phyloP scores from a whole-genome alignment of 2,329 filamentous ascomycete genomes.

The Daldinia eschscholtzii region DNA sequence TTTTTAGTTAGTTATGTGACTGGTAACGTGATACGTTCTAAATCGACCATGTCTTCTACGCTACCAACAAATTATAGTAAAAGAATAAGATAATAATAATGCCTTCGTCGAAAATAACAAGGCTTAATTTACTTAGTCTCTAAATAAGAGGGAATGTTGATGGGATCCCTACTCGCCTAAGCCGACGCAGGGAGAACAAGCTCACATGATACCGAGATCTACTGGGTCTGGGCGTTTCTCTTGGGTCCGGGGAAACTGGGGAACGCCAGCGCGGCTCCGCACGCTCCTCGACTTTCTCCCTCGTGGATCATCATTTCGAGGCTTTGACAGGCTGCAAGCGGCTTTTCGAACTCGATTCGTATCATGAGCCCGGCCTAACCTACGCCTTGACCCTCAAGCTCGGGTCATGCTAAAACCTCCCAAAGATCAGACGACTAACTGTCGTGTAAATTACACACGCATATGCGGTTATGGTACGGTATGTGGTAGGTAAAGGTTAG shows the following conservation, averaged over 20 bases:
- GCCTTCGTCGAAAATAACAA: slow-evolving; percentile 10
- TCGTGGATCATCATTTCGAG: slow-evolving; percentile 14
- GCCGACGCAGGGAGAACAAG: slow-evolving; percentile 10
- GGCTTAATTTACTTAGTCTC: slow-evolving; percentile 14
- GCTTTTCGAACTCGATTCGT: slow-evolving; percentile 3
- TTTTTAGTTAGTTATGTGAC: slow-evolving; percentile 10
- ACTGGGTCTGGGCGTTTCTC: slow-evolving; percentile 18
- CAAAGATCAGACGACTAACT: slow-evolving; percentile 18
- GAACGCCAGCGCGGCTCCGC: slow-evolving; percentile 29
- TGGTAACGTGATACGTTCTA: slow-evolving; percentile 8
- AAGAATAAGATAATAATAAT: slow-evolving; percentile 11
- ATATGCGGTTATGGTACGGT: background rate
- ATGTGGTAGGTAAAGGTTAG: background rate
- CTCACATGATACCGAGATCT: slow-evolving; percentile 38
- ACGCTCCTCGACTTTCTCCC: slow-evolving; percentile 16
- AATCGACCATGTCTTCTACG: background rate
- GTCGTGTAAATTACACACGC: slow-evolving; percentile 2
- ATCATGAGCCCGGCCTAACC: background rate
- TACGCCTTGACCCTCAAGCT: slow-evolving; percentile 13
- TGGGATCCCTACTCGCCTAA: slow-evolving; percentile 16
- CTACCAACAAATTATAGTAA: slow-evolving; percentile 8
- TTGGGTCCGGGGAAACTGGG: slow-evolving; percentile 29
- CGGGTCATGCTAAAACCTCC: slow-evolving; percentile 14
- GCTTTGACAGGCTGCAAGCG: slow-evolving; percentile 5
- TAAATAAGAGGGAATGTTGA: slow-evolving; percentile 19